phyloP scores from a whole-genome alignment of 2,329 filamentous ascomycete species.

The Dothideomycetes sp. region DNA sequence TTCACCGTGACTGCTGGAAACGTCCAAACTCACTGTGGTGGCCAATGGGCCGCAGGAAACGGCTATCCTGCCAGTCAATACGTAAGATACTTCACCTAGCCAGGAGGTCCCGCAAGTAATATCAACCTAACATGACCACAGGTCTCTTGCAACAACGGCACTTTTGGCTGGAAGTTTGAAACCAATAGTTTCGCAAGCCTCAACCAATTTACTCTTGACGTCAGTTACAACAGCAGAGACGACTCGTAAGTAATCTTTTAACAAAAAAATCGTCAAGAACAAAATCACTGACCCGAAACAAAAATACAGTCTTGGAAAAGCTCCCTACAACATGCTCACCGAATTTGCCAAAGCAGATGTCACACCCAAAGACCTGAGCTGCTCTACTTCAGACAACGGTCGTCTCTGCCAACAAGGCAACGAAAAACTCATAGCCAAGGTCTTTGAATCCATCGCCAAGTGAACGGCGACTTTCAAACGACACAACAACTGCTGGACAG shows the following conservation, averaged over 20 bases:
- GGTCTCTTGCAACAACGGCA: constrained; percentile 11
- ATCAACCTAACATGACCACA: constrained; percentile 1
- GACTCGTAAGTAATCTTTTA: neutral
- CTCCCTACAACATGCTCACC: constrained; percentile 7
- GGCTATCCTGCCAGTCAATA: constrained; percentile 7
- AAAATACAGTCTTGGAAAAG: constrained; percentile 1
- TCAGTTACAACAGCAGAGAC: constrained; percentile 12
- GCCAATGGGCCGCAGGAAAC: constrained; percentile 10
- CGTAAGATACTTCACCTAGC: neutral
- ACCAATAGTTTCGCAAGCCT: constrained; percentile 9
- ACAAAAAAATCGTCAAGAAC: neutral
- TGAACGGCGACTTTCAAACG: neutral
- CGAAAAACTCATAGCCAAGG: constrained; percentile 2
- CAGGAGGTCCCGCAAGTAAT: neutral
- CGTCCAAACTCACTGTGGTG: constrained; percentile 1
- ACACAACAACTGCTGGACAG: neutral
- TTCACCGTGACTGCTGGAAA: constrained; percentile 9
- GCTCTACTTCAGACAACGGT: neutral
- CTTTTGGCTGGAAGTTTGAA: constrained; percentile 14
- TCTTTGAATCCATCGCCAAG: neutral
- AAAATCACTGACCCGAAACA: neutral
- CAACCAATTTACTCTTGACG: constrained; percentile 9
- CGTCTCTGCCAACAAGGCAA: constrained; percentile 3
- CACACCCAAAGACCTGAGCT: neutral
- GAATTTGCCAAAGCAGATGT: constrained; percentile 9